phyloP scores from a whole-genome alignment of 129 eudicot genomes.

The Heracleum sosnowskyi region DNA sequence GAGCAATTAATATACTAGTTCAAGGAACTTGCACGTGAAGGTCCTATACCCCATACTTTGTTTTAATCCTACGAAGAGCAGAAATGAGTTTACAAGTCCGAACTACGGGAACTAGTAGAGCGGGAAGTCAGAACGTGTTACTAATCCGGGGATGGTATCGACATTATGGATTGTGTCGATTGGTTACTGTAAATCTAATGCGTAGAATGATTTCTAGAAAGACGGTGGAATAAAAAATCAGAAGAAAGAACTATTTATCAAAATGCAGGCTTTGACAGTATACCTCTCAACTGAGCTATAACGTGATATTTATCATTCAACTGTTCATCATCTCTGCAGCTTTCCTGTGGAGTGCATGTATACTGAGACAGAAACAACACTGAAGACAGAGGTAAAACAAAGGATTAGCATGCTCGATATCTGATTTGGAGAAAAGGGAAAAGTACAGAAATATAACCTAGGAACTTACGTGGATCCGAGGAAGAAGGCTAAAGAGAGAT shows the following conservation, averaged over 20 bases:
- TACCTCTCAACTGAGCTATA: conserved; percentile 6
- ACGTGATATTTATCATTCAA: not conserved
- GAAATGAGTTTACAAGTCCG: no score
- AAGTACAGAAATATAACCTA: not conserved
- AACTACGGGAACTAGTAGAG: no score
- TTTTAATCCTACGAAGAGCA: no score
- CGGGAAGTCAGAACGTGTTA: no score
- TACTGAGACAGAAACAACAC: conserved; percentile 87
- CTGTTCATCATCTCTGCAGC: conserved; percentile 42
- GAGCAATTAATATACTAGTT: no score
- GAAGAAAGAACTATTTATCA: not conserved
- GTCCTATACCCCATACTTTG: no score
- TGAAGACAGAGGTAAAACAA: conserved; percentile 28
- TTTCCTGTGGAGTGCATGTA: conserved; percentile 86
- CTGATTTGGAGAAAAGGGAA: not conserved
- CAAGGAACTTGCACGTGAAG: no score
- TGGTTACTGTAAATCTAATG: not conserved
- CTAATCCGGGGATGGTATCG: no score
- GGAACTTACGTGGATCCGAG: conserved; percentile 84
- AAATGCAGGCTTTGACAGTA: not conserved
- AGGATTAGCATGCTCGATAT: conserved; percentile 8
- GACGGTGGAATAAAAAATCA: not conserved
- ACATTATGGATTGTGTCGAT: no score
- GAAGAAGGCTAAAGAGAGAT: conserved; percentile 90
- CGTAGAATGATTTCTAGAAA: not conserved